Conservation (phyloP, 2,329 filamentous ascomycete genomes). For the Venturia aucupariae region DNA sequence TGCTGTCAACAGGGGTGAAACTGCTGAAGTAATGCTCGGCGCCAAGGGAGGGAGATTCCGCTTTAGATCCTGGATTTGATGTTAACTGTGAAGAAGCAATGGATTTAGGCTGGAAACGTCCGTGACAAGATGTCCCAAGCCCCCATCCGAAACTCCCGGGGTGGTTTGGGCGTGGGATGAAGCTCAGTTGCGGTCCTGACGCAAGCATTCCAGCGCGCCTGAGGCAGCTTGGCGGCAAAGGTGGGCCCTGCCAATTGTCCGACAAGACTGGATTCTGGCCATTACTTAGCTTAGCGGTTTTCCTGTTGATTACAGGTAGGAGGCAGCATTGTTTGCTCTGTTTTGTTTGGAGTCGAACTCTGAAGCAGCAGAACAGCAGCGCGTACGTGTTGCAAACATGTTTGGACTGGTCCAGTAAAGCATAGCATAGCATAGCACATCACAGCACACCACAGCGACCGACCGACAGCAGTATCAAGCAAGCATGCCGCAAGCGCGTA, state of each 20-base stretch:
- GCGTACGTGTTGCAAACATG: background rate
- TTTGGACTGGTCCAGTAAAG: background rate
- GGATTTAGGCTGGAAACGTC: background rate
- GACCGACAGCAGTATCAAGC: background rate
- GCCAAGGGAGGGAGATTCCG: background rate
- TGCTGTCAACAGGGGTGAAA: background rate
- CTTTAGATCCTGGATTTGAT: background rate
- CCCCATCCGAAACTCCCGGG: background rate
- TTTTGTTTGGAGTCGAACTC: background rate
- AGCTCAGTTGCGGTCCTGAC: background rate
- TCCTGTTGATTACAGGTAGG: background rate
- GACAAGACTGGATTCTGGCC: background rate
- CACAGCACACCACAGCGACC: no score
- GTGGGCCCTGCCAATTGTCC: background rate
- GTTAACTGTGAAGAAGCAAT: background rate
- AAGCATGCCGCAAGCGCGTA: background rate
- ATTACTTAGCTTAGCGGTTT: background rate
- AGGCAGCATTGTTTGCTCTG: background rate
- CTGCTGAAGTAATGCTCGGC: background rate
- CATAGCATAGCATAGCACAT: no score
- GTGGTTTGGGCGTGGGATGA: conserved; percentile 10
- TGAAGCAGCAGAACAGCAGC: background rate
- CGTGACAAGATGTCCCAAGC: background rate
- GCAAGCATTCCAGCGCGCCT: background rate
- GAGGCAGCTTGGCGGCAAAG: background rate